Evolutionary conservation across 768 basidiomycete genomes (phyloP).

Genomic region (Tulasnella sp.): DNA sequence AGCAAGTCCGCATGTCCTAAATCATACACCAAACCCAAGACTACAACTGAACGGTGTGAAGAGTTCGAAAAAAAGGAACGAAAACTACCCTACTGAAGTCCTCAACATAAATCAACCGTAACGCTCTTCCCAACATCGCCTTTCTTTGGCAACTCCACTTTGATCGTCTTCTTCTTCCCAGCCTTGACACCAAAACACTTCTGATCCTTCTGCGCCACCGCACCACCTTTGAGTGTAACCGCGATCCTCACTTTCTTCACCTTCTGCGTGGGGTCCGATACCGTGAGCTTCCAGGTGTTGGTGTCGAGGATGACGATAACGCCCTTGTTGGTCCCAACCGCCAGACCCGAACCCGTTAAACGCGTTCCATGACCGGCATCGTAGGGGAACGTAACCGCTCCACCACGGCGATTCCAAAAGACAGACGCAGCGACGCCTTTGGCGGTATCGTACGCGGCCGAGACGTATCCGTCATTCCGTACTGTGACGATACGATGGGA

Average conservation of each 20-base stretch:
- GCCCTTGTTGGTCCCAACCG: constrained; percentile 20
- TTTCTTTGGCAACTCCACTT: not conserved
- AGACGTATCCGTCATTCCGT: constrained; percentile 36
- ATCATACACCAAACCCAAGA: too few species aligned
- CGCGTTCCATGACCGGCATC: not conserved
- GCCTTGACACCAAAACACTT: not conserved
- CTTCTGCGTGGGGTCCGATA: constrained; percentile 55
- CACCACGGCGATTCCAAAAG: constrained; percentile 44
- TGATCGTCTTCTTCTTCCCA: not conserved
- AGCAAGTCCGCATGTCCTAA: too few species aligned
- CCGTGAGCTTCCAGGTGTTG: constrained; percentile 35
- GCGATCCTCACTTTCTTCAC: constrained; percentile 2
- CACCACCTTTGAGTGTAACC: not conserved
- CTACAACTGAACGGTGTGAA: too few species aligned
- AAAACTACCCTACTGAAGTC: too few species aligned
- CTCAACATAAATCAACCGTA: too few species aligned
- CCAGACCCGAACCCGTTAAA: not conserved
- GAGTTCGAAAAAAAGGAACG: too few species aligned
- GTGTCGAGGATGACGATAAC: constrained; percentile 31
- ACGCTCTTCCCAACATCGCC: not conserved
- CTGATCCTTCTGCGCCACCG: not conserved
- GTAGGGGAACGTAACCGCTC: constrained; percentile 25
- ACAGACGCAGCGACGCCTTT: constrained; percentile 36
- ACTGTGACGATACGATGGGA: constrained; percentile 29
- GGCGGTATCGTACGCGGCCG: constrained; percentile 39